A percentile compares a stretch with the other conserved stretches of the same genome.
phyloP scores from a whole-genome alignment of 495 filamentous ascomycete genomes.

The Penicillium goetzii region DNA sequence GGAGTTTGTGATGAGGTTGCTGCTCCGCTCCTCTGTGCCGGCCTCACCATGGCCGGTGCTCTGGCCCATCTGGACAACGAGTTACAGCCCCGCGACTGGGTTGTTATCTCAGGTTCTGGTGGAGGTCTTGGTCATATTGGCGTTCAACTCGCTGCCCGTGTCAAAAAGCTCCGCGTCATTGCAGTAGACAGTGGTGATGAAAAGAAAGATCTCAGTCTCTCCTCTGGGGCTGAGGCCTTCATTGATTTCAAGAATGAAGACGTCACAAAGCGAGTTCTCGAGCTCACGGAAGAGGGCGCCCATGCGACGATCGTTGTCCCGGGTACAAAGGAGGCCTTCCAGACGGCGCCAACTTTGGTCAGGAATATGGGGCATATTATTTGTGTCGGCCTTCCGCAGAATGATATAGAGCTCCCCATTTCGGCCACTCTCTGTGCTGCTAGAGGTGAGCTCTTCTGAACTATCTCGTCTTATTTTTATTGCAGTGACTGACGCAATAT shows the following conservation, averaged over 20 bases:
- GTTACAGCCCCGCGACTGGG: conserved; percentile 33
- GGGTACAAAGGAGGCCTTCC: conserved; percentile 32
- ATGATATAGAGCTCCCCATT: conserved; percentile 35
- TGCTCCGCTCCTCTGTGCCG: conserved; percentile 42
- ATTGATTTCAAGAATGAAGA: conserved; percentile 39
- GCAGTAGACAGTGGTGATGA: conserved; percentile 38
- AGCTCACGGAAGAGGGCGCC: conserved; percentile 38
- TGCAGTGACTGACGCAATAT: neutral
- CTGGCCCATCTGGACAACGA: conserved; percentile 29
- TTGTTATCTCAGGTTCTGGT: conserved; percentile 41
- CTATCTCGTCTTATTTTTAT: neutral
- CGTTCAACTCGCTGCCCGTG: conserved; percentile 37
- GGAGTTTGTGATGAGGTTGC: conserved; percentile 33
- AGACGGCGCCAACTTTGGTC: conserved; percentile 32
- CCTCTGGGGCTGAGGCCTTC: conserved; percentile 37
- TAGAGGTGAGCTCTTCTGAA: conserved; percentile 25
- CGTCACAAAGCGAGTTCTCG: conserved; percentile 28
- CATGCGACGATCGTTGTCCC: conserved; percentile 39
- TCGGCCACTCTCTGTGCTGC: conserved; percentile 36
- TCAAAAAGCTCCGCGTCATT: conserved; percentile 37
- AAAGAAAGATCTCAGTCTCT: conserved; percentile 35
- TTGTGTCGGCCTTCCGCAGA: conserved; percentile 34
- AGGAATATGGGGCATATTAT: conserved; percentile 37
- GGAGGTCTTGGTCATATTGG: conserved; percentile 44
- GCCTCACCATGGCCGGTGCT: conserved; percentile 38